Conservation (phyloP, 352 stramenopile species). For the Pythium dissimile region DNA sequence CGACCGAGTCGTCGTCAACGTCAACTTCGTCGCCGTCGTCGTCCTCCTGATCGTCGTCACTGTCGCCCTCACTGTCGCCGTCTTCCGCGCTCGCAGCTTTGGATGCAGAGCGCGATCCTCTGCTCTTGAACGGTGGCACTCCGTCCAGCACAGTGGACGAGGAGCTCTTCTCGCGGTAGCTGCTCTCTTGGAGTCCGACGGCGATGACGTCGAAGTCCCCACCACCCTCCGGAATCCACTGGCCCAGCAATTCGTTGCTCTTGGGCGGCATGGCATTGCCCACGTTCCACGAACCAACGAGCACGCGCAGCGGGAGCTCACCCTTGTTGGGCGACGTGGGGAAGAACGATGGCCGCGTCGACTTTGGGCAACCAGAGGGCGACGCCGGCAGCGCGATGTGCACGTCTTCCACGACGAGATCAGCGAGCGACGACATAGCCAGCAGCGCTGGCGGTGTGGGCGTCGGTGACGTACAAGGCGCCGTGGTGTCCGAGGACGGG, state of each 20-base stretch:
- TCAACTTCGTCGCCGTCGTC: not conserved
- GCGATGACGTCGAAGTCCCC: constrained; percentile 83
- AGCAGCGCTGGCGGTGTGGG: not conserved
- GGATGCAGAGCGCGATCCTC: constrained; percentile 12
- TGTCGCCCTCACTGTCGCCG: not conserved
- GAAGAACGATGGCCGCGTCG: constrained; percentile 13
- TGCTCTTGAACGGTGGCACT: not conserved
- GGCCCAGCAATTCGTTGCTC: constrained; percentile 35
- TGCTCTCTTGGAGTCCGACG: constrained; percentile 79
- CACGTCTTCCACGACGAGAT: constrained; percentile 7
- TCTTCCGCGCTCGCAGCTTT: constrained; percentile 6
- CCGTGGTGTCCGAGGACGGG: too few relatives aligned
- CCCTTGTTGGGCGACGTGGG: constrained; percentile 2
- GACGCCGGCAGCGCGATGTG: constrained; percentile 2
- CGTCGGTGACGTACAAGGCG: not conserved
- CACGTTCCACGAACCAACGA: constrained; percentile 83
- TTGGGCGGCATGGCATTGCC: constrained; percentile 81
- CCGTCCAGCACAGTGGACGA: not conserved
- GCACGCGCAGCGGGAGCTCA: constrained; percentile 37
- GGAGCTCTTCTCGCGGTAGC: constrained; percentile 50
- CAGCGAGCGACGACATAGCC: not conserved
- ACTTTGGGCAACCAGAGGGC: not conserved
- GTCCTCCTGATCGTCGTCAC: constrained; percentile 20
- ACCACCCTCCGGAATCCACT: constrained; percentile 78
- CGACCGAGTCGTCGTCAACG: not conserved